Percentiles rank a stretch among this genome's conserved stretches.
Evolutionary conservation across 73 alveolate species (phyloP).

Genomic region (Paramecium tetraurelia): DNA sequence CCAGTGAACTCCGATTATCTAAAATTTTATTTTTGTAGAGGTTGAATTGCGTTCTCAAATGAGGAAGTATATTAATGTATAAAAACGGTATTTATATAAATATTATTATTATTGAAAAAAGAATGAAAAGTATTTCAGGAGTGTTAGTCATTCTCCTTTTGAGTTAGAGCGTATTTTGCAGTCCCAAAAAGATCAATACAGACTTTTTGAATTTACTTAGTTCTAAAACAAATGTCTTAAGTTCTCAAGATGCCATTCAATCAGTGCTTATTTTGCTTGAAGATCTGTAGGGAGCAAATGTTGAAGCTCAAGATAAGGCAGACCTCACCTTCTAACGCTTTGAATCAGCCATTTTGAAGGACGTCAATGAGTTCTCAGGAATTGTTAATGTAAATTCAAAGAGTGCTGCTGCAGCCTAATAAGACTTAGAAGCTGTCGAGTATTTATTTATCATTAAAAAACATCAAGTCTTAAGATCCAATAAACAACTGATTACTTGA

Average conservation of each 20-base stretch:
- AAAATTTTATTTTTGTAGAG: background rate
- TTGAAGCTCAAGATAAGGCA: constrained; percentile 40
- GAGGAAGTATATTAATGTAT: background rate
- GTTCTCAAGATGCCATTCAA: constrained; percentile 23
- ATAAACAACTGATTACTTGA: constrained; percentile 39
- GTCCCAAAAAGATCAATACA: constrained; percentile 19
- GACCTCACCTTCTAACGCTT: constrained; percentile 10
- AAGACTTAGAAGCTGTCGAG: constrained; percentile 33
- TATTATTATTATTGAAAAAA: background rate
- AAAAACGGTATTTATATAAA: constrained; percentile 3
- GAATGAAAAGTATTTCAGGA: background rate
- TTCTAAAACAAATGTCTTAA: constrained; percentile 13
- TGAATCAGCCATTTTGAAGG: constrained; percentile 4
- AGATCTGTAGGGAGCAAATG: constrained; percentile 19
- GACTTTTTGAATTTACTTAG: constrained; percentile 28
- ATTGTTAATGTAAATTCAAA: constrained; percentile 37
- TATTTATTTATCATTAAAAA: background rate
- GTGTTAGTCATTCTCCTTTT: background rate
- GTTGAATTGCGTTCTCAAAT: background rate
- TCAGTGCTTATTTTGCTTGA: background rate
- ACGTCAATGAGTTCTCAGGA: constrained; percentile 41
- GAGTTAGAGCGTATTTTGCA: background rate
- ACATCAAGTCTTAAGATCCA: background rate
- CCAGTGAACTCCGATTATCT: background rate
- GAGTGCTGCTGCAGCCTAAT: constrained; percentile 36